Evolutionary conservation across 1,284 basidiomycete species (phyloP).

Genomic region (Ganoderma meredithae): DNA sequence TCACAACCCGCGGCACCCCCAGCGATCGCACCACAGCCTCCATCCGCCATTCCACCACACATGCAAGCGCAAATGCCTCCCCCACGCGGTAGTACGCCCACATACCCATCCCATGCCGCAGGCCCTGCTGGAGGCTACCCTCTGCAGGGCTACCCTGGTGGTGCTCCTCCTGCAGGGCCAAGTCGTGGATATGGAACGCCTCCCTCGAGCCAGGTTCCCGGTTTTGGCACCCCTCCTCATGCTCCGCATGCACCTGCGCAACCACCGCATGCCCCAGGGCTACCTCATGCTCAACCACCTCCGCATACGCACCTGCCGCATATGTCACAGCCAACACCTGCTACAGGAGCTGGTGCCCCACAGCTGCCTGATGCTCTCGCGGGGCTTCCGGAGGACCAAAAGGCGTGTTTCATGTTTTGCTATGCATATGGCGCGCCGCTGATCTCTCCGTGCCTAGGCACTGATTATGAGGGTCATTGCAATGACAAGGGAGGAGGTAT

Average conservation of each 20-base stretch:
- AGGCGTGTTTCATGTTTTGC: constrained; percentile 50
- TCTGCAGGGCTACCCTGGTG: constrained; percentile 24
- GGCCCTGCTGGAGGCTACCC: constrained; percentile 31
- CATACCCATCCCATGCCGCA: constrained; percentile 39
- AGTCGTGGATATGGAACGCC: constrained; percentile 29
- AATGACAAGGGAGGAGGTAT: constrained; percentile 77
- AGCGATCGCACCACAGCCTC: constrained; percentile 30
- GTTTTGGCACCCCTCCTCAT: constrained; percentile 16
- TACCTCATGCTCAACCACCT: constrained; percentile 28
- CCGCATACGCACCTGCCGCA: constrained; percentile 28
- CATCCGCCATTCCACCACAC: constrained; percentile 47
- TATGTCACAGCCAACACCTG: constrained; percentile 26
- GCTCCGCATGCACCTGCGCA: constrained; percentile 13
- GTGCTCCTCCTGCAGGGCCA: constrained; percentile 15
- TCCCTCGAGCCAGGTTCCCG: constrained; percentile 24
- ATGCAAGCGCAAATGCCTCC: constrained; percentile 42
- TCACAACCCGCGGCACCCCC: constrained; percentile 37
- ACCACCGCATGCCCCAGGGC: constrained; percentile 19
- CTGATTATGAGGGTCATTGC: constrained; percentile 71
- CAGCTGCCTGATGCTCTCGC: constrained; percentile 59
- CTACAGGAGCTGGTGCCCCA: constrained; percentile 25
- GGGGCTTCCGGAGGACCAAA: constrained; percentile 73
- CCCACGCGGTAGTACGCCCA: constrained; percentile 38
- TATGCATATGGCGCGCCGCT: neutral
- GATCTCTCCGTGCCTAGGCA: constrained; percentile 47